Evolutionary conservation across 2,329 filamentous ascomycete species (phyloP).

Genomic region (Malbranchea cinnamomea): DNA sequence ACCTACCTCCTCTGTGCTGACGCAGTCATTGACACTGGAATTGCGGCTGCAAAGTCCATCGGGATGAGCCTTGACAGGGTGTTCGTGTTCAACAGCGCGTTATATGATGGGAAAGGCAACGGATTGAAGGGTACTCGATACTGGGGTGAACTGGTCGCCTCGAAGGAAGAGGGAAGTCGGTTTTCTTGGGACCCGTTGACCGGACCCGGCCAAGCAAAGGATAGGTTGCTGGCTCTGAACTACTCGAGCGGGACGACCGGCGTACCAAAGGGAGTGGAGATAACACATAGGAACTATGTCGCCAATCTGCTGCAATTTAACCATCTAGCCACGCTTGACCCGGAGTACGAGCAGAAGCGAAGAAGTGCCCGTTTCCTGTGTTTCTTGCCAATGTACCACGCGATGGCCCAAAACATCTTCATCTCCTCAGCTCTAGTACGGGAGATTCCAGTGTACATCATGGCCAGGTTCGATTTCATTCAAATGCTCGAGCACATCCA

Average conservation of each 20-base stretch:
- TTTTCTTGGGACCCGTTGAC: constrained; percentile 47
- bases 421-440: constrained; percentile 43
- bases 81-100: constrained; percentile 49
- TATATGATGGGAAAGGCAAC: constrained; percentile 29
- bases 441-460: constrained; percentile 57
- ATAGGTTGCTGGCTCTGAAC: constrained; percentile 54
- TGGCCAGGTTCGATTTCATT: constrained; percentile 62
- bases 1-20: constrained; percentile 52
- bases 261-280: constrained; percentile 68
- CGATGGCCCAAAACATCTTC: constrained; percentile 57
- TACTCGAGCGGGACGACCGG: constrained; percentile 65
- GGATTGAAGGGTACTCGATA: constrained; percentile 35
- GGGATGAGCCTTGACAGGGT: constrained; percentile 41
- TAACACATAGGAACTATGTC: constrained; percentile 63
- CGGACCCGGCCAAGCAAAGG: constrained; percentile 5
- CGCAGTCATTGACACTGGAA: constrained; percentile 43
- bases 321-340: constrained; percentile 31
- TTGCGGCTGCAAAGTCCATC: constrained; percentile 48
- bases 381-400: constrained; percentile 66
- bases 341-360: constrained; percentile 33
- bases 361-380: constrained; percentile 38
- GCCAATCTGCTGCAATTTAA: constrained; percentile 51
- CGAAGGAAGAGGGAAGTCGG: constrained; percentile 34
- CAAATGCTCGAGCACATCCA: constrained; percentile 55
- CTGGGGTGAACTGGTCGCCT: constrained; percentile 49